A percentile compares a stretch with the other conserved stretches of the same genome.
These are phyloP conservation scores for Candida coquimbonensis DNA, from an alignment of 805 yeast species.

Conservation along the genomic window DNA sequence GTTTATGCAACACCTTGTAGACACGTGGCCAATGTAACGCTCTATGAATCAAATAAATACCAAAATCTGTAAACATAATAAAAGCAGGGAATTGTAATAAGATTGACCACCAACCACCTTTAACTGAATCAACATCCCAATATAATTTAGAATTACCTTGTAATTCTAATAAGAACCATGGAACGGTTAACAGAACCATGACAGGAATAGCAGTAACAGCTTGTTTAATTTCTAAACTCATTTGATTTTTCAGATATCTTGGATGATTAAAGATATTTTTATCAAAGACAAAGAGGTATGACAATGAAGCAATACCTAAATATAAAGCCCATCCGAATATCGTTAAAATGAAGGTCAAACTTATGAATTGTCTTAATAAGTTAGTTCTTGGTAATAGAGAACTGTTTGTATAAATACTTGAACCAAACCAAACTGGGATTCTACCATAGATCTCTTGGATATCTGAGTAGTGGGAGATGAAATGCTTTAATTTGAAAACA, in stretches of 20 bases:
- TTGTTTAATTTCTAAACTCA: slow-evolving; percentile 71
- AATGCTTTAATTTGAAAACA: slow-evolving; percentile 8
- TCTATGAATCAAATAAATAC: slow-evolving; percentile 87
- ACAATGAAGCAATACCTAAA: slow-evolving; percentile 63
- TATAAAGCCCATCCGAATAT: slow-evolving; percentile 86
- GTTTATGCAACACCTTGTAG: slow-evolving; percentile 85
- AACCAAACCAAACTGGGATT: slow-evolving; percentile 51
- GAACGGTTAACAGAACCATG: slow-evolving; percentile 83
- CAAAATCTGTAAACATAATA: slow-evolving; percentile 89
- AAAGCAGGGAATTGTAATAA: slow-evolving; percentile 66
- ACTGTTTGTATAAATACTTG: slow-evolving; percentile 49
- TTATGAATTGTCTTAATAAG: slow-evolving; percentile 58
- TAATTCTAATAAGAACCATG: slow-evolving; percentile 82
- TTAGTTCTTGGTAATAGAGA: slow-evolving; percentile 71
- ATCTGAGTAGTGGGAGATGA: slow-evolving; percentile 18
- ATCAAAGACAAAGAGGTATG: slow-evolving; percentile 77
- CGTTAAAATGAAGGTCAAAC: slow-evolving; percentile 63
- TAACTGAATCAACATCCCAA: slow-evolving; percentile 51
- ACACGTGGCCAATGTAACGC: slow-evolving; percentile 89
- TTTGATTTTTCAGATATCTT: slow-evolving; percentile 88
- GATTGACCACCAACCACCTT: slow-evolving; percentile 64
- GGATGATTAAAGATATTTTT: slow-evolving; percentile 92
- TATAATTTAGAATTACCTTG: slow-evolving; percentile 80
- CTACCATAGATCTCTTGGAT: slow-evolving; percentile 49
- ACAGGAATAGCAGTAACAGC: slow-evolving; percentile 79